Evolutionary conservation across 768 basidiomycete species (phyloP).

Genomic region (Pisolithus sp.): DNA sequence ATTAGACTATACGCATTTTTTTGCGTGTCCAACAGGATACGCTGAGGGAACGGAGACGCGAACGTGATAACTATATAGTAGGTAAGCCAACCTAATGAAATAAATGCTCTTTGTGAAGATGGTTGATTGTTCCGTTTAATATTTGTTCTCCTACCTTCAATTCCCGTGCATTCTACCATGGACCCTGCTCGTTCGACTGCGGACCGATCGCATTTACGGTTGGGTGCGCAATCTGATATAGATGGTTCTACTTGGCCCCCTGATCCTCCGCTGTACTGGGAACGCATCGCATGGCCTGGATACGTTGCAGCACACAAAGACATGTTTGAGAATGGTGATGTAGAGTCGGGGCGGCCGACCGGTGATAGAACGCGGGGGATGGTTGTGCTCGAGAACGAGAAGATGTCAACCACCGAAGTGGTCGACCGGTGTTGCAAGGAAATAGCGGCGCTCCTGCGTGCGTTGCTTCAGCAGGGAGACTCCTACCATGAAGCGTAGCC

Average conservation of each 20-base stretch:
- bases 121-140: slow-evolving; percentile 18
- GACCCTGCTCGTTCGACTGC: background rate
- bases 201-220: slow-evolving; percentile 4
- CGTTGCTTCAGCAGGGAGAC: background rate
- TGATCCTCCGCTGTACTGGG: slow-evolving; percentile 87
- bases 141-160: background rate
- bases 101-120: slow-evolving; percentile 3
- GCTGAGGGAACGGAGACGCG: slow-evolving; percentile 67
- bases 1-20: slow-evolving; percentile 74
- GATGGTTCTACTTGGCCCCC: slow-evolving; percentile 78
- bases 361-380: slow-evolving; percentile 44
- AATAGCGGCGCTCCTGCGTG: slow-evolving; percentile 20
- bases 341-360: slow-evolving; percentile 58
- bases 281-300: slow-evolving; percentile 90
- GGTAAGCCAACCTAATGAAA: slow-evolving; percentile 42
- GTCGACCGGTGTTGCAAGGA: slow-evolving; percentile 49
- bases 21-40: slow-evolving; percentile 77
- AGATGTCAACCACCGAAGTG: slow-evolving; percentile 59
- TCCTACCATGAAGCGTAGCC: too few species aligned
- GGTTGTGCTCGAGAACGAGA: slow-evolving; percentile 51
- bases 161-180: background rate
- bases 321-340: slow-evolving; percentile 68
- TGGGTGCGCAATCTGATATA: slow-evolving; percentile 74
- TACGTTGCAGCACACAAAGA: slow-evolving; percentile 76
- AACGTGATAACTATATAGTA: slow-evolving; percentile 84